Conservation (phyloP, 2,329 filamentous ascomycete species). For the Verticillium alfalfae region DNA sequence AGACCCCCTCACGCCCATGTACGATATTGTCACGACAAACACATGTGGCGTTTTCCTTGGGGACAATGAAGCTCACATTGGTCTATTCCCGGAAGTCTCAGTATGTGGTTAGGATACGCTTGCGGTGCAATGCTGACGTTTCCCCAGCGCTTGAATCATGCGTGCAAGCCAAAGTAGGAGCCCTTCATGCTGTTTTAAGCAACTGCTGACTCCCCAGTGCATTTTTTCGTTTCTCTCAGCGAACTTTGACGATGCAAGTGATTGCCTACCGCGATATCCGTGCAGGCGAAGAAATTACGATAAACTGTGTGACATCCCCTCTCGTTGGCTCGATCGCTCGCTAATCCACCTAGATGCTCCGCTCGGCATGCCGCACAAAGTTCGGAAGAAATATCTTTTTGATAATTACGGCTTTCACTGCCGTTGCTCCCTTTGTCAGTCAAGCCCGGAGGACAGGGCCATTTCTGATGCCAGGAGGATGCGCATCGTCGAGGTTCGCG, state of each 20-base stretch:
- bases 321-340: not conserved
- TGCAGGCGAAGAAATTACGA: slow-evolving; percentile 24
- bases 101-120: slow-evolving; percentile 11
- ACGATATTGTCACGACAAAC: slow-evolving; percentile 23
- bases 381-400: not conserved
- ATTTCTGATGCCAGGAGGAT: not conserved
- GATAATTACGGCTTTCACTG: slow-evolving; percentile 1
- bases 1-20: slow-evolving; percentile 16
- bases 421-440: not conserved
- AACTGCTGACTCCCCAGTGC: slow-evolving; percentile 13
- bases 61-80: slow-evolving; percentile 15
- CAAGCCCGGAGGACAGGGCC: not conserved
- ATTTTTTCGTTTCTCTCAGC: slow-evolving; percentile 21
- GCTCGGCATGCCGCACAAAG: slow-evolving; percentile 1
- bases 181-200: not conserved
- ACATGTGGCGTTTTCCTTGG: slow-evolving; percentile 19
- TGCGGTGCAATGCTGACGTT: not conserved
- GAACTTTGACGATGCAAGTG: slow-evolving; percentile 21
- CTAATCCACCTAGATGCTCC: not conserved
- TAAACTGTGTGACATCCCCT: slow-evolving; percentile 20
- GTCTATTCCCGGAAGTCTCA: slow-evolving; percentile 24
- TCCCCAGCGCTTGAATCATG: slow-evolving; percentile 26
- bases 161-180: slow-evolving; percentile 25
- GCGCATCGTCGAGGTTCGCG: not conserved
- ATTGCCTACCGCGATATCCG: slow-evolving; percentile 23